These are phyloP conservation scores for Hypholoma sublateritium DNA, from an alignment of 768 basidiomycete species.

Conservation along the genomic window DNA sequence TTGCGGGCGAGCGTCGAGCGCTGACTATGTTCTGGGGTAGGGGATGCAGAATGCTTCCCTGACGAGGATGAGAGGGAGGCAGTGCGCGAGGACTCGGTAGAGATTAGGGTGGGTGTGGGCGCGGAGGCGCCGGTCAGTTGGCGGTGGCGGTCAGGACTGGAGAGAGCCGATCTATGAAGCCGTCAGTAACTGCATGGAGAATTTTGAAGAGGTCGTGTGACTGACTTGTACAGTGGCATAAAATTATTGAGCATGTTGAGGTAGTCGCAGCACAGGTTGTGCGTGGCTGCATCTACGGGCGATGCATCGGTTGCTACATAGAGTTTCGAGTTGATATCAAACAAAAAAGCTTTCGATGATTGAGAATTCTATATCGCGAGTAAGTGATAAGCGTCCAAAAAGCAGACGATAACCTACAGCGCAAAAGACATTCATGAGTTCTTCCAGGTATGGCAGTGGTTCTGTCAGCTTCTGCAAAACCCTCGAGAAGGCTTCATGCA, in stretches of 20 bases:
- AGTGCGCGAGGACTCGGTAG: conserved; percentile 21
- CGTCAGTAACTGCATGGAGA: not conserved
- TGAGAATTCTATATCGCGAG: conserved; percentile 68
- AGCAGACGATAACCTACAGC: conserved; percentile 45
- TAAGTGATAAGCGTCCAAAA: not conserved
- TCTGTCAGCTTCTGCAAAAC: conserved; percentile 87
- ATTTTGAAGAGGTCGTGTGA: not conserved
- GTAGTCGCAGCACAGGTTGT: conserved; percentile 90
- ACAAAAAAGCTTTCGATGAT: conserved; percentile 91
- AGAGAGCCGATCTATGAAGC: conserved; percentile 21
- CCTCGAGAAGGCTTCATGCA: conserved; percentile 90
- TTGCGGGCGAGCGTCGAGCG: not conserved
- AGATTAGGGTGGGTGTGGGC: not conserved
- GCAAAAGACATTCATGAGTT: conserved; percentile 83
- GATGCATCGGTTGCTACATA: conserved; percentile 95
- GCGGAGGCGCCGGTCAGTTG: conserved; percentile 7
- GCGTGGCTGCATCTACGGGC: conserved; percentile 85
- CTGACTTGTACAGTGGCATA: conserved; percentile 81
- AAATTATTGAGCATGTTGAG: conserved; percentile 86
- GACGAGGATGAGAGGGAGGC: conserved; percentile 27
- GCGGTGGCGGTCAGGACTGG: conserved; percentile 25
- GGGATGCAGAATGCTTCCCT: conserved; percentile 4
- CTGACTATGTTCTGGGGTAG: not conserved
- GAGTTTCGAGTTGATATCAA: conserved; percentile 80
- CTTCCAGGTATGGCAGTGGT: conserved; percentile 83